Evolutionary conservation across 2,329 filamentous ascomycete genomes (phyloP), one percentile per base, ranked within the genome.

Genomic region (Coleophoma cylindrospora): DNA sequence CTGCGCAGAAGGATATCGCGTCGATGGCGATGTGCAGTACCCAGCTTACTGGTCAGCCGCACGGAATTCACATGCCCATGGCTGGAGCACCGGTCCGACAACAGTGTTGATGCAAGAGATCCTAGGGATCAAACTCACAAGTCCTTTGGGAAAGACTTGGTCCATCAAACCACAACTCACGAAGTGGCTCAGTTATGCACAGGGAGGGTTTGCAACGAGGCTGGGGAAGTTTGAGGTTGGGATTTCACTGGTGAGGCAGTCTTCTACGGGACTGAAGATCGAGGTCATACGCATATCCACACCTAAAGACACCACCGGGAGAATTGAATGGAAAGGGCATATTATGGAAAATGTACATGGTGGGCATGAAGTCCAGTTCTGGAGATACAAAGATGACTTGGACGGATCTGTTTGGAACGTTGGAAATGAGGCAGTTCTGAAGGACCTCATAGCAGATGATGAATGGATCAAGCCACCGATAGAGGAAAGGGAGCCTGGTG

Each of bases 71-170:
- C 74, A 76, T 52, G 64, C 73, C 15, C 74, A 77, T 56, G 73
- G 74, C 12, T 77, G 74, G 74, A 68, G 71, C 12, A 67, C 68
- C 1, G 74, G 74, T 1, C 74, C 74, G 13, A 74, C 73, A 1
- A 70, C 67, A 14, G 69, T 72, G 2, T 57, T 76, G 46, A 72
- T 69, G 4, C 68, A 73, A 54, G 66, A 67, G 15, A 62, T 74
- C 32, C 59, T 76, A 4, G 74, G 74, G 2, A 63, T 76, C 14
- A 57, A 54, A 49, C 57, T 74, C 13, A 62, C 64, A 2, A 61
- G 60, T 8, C 64, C 64, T 5, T 61, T 65, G 22, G 70, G 70
- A 0, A 62, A 63, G 45, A 65, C 60, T 13, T 72, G 69, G 67
- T 52, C 56, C 33, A 67, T 73, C 15, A 64, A 66, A 50, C 70